These are phyloP conservation scores for Erucastrum elatum DNA, from an alignment of 345 rosid genomes.

Conservation along the genomic window DNA sequence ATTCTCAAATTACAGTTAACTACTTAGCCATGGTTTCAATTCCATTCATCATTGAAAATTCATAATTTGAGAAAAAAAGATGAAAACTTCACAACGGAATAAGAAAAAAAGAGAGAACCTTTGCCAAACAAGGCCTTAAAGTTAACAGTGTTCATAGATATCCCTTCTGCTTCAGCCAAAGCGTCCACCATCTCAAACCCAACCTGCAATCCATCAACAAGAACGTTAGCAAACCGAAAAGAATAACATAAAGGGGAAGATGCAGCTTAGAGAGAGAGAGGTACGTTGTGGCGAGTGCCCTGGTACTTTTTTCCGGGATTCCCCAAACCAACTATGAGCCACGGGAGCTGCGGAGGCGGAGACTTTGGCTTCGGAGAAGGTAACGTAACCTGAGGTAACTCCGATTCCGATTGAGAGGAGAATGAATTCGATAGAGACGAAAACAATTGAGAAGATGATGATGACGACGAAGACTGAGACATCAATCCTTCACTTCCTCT, in stretches of 20 bases:
- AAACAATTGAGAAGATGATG: conserved; percentile 31
- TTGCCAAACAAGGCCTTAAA: conserved; percentile 73
- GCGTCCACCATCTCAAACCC: conserved; percentile 93
- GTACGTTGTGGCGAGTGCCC: conserved; percentile 84
- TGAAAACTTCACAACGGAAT: neutral
- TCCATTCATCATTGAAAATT: neutral
- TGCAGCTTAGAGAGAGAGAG: neutral
- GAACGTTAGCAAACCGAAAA: neutral
- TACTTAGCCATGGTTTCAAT: neutral
- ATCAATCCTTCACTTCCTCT: too few species aligned
- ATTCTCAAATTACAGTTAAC: neutral
- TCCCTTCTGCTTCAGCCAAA: conserved; percentile 86
- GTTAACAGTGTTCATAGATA: conserved; percentile 60
- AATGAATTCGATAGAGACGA: conserved; percentile 12
- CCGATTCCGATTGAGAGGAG: conserved; percentile 26
- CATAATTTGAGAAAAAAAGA: neutral
- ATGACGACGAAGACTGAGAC: conserved; percentile 32
- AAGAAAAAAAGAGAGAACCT: conserved; percentile 46
- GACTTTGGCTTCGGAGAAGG: conserved; percentile 30
- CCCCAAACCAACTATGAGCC: conserved; percentile 90
- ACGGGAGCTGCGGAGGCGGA: conserved; percentile 54
- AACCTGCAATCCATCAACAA: conserved; percentile 51
- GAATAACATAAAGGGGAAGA: neutral
- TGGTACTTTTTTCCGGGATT: conserved; percentile 81
- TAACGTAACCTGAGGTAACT: conserved; percentile 7